Evolutionary conservation across 1,139 yeast species (phyloP).

Genomic region (Eremothecium sinecaudum): DNA sequence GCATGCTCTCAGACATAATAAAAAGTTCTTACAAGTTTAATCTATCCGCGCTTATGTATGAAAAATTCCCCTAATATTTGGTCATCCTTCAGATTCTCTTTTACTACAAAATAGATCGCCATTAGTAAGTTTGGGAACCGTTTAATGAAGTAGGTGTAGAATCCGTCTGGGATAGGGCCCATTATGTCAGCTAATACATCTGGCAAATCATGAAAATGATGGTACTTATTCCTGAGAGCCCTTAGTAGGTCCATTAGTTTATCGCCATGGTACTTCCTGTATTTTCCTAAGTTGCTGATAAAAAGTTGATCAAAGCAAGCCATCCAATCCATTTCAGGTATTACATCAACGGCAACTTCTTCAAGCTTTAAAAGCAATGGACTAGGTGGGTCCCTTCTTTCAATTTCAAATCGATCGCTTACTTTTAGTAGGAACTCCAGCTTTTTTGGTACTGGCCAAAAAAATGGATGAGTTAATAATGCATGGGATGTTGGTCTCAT

Average conservation of each 20-base stretch:
- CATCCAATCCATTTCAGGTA: slow-evolving; percentile 72
- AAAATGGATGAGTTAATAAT: slow-evolving; percentile 75
- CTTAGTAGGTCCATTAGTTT: slow-evolving; percentile 77
- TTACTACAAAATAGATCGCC: slow-evolving; percentile 62
- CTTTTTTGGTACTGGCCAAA: slow-evolving; percentile 71
- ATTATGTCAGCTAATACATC: slow-evolving; percentile 47
- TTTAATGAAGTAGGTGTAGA: slow-evolving; percentile 60
- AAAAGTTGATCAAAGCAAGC: slow-evolving; percentile 57
- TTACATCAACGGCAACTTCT: slow-evolving; percentile 40
- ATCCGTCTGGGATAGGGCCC: slow-evolving; percentile 79
- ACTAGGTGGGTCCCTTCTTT: slow-evolving; percentile 80
- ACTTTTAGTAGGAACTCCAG: slow-evolving; percentile 76
- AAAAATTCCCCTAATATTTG: slow-evolving; percentile 37
- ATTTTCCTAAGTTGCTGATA: slow-evolving; percentile 77
- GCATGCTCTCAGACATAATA: too few species aligned
- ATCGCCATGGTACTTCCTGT: slow-evolving; percentile 74
- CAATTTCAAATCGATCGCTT: slow-evolving; percentile 85
- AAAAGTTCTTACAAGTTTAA: too few species aligned
- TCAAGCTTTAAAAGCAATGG: slow-evolving; percentile 55
- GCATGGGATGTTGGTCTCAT: slow-evolving; percentile 62
- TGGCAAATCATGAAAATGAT: slow-evolving; percentile 88
- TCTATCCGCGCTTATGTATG: too few species aligned
- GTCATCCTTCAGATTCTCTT: slow-evolving; percentile 49
- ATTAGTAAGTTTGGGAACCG: slow-evolving; percentile 73
- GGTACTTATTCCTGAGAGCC: slow-evolving; percentile 85